These are phyloP conservation scores for Paratinospora sagittata DNA, from an alignment of 164 flowering plant genomes.

Conservation along the genomic window DNA sequence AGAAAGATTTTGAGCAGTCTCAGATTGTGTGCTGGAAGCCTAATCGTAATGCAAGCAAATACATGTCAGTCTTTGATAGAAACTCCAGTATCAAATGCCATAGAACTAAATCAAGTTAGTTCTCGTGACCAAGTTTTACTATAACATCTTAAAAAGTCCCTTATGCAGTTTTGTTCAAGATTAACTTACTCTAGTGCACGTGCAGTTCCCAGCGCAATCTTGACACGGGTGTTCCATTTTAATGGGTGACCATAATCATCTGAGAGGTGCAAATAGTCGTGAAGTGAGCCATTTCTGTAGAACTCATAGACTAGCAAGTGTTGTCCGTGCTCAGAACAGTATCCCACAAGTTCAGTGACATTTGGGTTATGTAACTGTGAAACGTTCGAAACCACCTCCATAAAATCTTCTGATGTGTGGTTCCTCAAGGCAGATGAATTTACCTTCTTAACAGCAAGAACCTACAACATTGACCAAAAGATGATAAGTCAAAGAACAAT, in stretches of 20 bases:
- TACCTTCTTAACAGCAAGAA: constrained; percentile 87
- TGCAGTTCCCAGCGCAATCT: constrained; percentile 97
- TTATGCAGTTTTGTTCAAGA: background rate
- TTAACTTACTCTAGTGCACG: constrained; percentile 91
- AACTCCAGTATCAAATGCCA: too few relatives aligned
- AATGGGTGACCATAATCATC: constrained; percentile 79
- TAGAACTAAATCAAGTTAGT: background rate
- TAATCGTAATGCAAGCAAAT: too few relatives aligned
- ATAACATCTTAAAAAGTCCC: background rate
- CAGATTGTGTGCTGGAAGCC: background rate
- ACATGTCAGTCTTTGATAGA: too few relatives aligned
- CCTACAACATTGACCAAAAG: constrained; percentile 31
- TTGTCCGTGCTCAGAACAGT: constrained; percentile 90
- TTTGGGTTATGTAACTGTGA: constrained; percentile 75
- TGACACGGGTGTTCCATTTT: constrained; percentile 85
- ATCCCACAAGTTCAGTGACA: constrained; percentile 79
- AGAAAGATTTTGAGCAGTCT: background rate
- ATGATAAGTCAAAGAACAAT: background rate
- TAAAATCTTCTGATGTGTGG: constrained; percentile 58
- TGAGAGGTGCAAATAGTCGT: constrained; percentile 75
- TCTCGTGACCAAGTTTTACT: background rate
- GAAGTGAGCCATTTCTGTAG: constrained; percentile 79
- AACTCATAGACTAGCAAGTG: constrained; percentile 80
- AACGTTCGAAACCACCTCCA: constrained; percentile 57
- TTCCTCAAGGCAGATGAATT: constrained; percentile 54